Base-by-base conservation (phyloP, 371 early-diverging fungal genomes). In the Mucor piriformis region DNA sequence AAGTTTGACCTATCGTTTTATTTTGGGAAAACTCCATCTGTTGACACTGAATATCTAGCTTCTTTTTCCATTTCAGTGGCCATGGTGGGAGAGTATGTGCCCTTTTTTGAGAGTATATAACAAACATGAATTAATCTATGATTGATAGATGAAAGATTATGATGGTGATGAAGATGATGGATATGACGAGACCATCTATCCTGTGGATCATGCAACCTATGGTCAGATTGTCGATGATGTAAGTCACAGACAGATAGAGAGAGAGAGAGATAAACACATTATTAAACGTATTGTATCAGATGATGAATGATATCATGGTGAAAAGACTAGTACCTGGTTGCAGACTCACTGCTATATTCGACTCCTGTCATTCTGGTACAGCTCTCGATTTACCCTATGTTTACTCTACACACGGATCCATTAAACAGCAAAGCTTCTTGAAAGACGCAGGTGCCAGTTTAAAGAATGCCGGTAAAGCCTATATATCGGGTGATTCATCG, bases 91-190 rank as follows among this genome's bases (percentile, higher is more conserved):
- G 88, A 54, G 79, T 71, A 47, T 8, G 42, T 42, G 15, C 37
- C 7, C 1, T 34, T 13, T 38, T 38, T 38, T 38, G 6, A n/a
- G 11, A 3, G 15, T 15, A 16, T 38, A 15, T n/a, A 2, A 38
- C 38, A 29, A 38, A n/a, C 15, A 38, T 5, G 1, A 15, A 38
- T 38, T 42, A 21, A 42, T 8, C n/a, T 4, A 6, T 40, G 15
- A 42, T 42, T 18, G 8, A 42, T 18, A 42, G 42, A 42, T 42
- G 42, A 61, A 72, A 50, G 93, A 93, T 70, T 29, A 40, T 18
- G 80, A 88, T 57, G 93, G 94, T 16, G 96, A 96, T 70, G 95
- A 96, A 64, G 83, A 88, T 46, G 96, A 95, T 69, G 95, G 95
- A 27, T 81, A 58, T 54, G 79, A 79, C 51, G 79, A 79, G 54